Evolutionary conservation across 1,139 yeast genomes (phyloP), one percentile per base, ranked within the genome.

Genomic region (Nakaseomyces glabratus): DNA sequence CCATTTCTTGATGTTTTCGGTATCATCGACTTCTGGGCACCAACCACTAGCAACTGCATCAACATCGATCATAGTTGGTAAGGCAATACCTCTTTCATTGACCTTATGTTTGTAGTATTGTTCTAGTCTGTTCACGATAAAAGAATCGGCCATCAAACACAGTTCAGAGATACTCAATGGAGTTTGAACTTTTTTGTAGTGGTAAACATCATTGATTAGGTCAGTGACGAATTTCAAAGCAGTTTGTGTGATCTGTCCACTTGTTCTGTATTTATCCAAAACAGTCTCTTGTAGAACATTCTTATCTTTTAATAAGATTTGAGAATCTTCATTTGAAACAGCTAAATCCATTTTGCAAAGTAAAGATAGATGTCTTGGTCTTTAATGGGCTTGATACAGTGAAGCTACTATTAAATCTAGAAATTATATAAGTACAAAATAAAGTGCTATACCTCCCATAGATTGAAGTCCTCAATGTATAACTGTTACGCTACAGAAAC

Each of bases 201-300:
- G 93, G 58, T 79, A 82, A 18, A 79, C 69, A 53, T 74, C 73
- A 58, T 80, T 77, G 46, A 88, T 76, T 52, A 84, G 69, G 37
- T 71, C 67, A 28, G 73, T 66, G 37, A 82, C 63, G 55, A 81
- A 80, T 41, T 71, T 65, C 47, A 88, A 65, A 35, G 86, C 82
- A 13, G 95, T 80, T 61, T 86, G 96, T n/a, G 93, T 67, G 48
- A 88, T 77, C 60, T 82, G 88, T 29, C 95, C 97, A 6, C 95
- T 95, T 35, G 76, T 68, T 57, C 94, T 71, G 62, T 88, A 86
- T 61, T 86, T 88, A 48, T 79, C 88, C 33, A 84, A 56, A 12
- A 80, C 77, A 11, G 68, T 46, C 24, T 69, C 78, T 46, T 66
- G 68, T 43, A 85, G 68, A 35, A 74, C 68, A 58, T 85, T 85